Evolutionary conservation across 208 protist genomes (phyloP), one percentile per base, ranked within the genome.

Genomic region (Wallacemonas sp.): DNA sequence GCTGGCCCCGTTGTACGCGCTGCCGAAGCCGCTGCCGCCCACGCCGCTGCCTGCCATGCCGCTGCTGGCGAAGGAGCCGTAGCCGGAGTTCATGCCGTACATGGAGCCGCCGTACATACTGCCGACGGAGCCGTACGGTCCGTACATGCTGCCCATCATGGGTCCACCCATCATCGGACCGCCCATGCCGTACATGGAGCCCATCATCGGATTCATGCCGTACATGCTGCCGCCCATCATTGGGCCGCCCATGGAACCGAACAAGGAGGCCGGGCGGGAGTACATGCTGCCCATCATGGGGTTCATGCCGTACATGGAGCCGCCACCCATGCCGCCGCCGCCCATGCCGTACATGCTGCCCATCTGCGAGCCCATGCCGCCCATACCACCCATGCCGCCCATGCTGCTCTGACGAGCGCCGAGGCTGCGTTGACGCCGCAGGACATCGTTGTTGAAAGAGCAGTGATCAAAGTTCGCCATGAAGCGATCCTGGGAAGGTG

Each of bases 301-400:
- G 12, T 52, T 29, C 48, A 44, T 66, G 48, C 73, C 68, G 55
- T 59, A 74, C 44, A 66, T 63, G 36, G 41, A 66, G 34, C 59
- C 58, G 13, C 52, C 37, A 38, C 69, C 63, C 30, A 33, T 50
- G 52, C 44, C 64, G 30, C 36, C n/a, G 60, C 54, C 41, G 0
- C 65, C 54, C 48, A 68, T 61, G 59, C 75, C 72, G 46, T 83
- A 82, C 21, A 72, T 65, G 50, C 60, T 70, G 46, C 69, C 57
- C 63, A 73, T 76, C 15, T 57, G 67, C 29, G 34, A 39, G 33
- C 29, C 58, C 58, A 69, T 69, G 32, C 76, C 34, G 44, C 50
- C 41, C 66, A 71, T 62, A 32, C 15, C 64, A 3, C 36, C 27
- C 64, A 69, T 69, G 53, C 45, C 42, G n/a, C 63, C 63, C 37